These are phyloP conservation scores for Dicorynia guianensis DNA, from an alignment of 306 rosid species.

Conservation along the genomic window DNA sequence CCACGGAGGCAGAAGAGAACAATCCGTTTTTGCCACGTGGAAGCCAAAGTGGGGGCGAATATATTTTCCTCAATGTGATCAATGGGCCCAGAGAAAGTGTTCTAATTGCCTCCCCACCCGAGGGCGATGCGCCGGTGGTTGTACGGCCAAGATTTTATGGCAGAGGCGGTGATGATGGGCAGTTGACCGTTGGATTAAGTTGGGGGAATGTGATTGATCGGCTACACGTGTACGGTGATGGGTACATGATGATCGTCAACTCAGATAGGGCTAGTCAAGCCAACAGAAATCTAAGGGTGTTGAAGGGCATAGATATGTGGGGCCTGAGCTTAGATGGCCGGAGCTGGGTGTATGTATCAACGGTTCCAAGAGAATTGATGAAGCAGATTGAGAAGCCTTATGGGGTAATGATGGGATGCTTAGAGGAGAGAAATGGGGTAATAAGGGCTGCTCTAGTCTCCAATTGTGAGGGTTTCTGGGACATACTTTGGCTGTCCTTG, in stretches of 20 bases:
- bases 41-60: constrained; percentile 1
- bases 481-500: constrained; percentile 57
- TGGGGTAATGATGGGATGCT: constrained; percentile 74
- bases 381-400: constrained; percentile 52
- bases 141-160: constrained; percentile 54
- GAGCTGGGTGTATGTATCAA: constrained; percentile 55
- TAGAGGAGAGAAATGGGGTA: constrained; percentile 56
- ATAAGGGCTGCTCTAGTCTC: constrained; percentile 57
- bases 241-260: constrained; percentile 65
- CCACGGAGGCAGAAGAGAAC: constrained; percentile 44
- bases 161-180: not conserved
- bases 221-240: constrained; percentile 72
- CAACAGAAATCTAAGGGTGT: constrained; percentile 26
- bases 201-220: constrained; percentile 56
- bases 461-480: constrained; percentile 65
- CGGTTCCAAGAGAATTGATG: constrained; percentile 39
- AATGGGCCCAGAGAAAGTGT: constrained; percentile 57
- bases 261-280: constrained; percentile 39
- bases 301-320: constrained; percentile 65
- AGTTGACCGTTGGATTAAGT: constrained; percentile 49
- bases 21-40: constrained; percentile 38
- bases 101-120: constrained; percentile 30
- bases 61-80: constrained; percentile 43
- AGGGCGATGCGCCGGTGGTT: constrained; percentile 30
- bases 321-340: constrained; percentile 49